Percentiles rank a stretch among this genome's conserved stretches.
Evolutionary conservation across 805 yeast genomes (phyloP).

Genomic region (Schwanniomyces vanrijiae): DNA sequence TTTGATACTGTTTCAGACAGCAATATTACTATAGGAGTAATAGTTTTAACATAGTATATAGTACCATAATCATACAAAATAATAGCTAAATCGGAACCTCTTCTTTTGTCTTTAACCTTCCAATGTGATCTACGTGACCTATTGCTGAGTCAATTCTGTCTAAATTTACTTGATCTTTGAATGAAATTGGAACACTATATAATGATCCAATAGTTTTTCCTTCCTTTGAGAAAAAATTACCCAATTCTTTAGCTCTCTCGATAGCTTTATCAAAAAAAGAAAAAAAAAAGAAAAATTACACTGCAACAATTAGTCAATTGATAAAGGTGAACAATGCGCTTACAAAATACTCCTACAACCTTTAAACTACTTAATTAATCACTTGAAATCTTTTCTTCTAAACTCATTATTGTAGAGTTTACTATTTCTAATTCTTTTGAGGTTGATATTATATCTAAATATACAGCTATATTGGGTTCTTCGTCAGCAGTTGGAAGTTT

Average conservation of each 20-base stretch:
- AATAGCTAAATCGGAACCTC: slow-evolving; percentile 39
- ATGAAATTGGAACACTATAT: slow-evolving; percentile 30
- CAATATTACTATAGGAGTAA: slow-evolving; percentile 53
- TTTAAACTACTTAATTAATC: slow-evolving; percentile 17
- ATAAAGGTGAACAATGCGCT: slow-evolving; percentile 58
- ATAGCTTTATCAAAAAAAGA: slow-evolving; percentile 31
- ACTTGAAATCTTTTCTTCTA: neutral
- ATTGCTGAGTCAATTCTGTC: slow-evolving; percentile 49
- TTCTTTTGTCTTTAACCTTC: slow-evolving; percentile 25
- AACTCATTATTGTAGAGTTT: neutral
- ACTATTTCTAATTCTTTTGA: slow-evolving; percentile 1
- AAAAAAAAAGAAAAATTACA: too few relatives aligned
- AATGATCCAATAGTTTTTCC: slow-evolving; percentile 24
- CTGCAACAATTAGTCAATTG: slow-evolving; percentile 46
- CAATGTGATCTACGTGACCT: slow-evolving; percentile 49
- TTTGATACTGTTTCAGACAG: slow-evolving; percentile 46
- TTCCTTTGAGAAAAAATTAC: slow-evolving; percentile 15
- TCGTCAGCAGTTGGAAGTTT: slow-evolving; percentile 5
- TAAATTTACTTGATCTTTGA: slow-evolving; percentile 47
- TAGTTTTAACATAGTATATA: slow-evolving; percentile 54
- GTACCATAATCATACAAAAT: slow-evolving; percentile 49
- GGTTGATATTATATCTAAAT: neutral
- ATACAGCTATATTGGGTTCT: neutral
- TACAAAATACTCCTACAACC: slow-evolving; percentile 55
- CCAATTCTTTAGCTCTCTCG: slow-evolving; percentile 22